A percentile compares a stretch with the other conserved stretches of the same genome.
Conservation (phyloP, 352 stramenopile genomes). For the Salisapilia sapeloensis region DNA sequence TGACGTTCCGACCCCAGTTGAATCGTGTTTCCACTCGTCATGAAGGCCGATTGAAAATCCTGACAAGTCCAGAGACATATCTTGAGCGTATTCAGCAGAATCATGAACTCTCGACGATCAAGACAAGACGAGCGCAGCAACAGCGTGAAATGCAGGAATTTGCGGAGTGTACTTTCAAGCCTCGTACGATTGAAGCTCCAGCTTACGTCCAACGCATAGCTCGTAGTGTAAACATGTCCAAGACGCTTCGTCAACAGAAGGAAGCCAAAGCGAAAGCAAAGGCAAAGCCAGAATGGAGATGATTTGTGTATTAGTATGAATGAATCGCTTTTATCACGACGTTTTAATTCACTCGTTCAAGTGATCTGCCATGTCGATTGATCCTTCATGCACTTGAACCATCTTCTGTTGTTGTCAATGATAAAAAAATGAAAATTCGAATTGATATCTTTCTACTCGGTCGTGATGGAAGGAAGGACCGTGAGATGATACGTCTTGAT, state of each 20-base stretch:
- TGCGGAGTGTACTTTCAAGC: conserved; percentile 73
- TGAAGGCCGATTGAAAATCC: conserved; percentile 65
- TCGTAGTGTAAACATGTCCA: conserved; percentile 49
- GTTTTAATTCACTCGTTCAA: no score
- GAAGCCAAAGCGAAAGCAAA: conserved; percentile 13
- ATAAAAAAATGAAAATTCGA: no score
- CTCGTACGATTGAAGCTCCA: conserved; percentile 62
- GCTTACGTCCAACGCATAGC: conserved; percentile 77
- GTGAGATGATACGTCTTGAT: no score
- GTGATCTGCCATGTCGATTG: no score
- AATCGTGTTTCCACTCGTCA: conserved; percentile 43
- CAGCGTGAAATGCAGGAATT: conserved; percentile 76
- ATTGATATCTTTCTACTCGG: no score
- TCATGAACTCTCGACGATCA: conserved; percentile 45
- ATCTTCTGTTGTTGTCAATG: no score
- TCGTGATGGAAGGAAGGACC: no score
- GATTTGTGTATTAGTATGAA: conserved; percentile 3
- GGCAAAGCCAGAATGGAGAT: conserved; percentile 59
- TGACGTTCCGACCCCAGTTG: conserved; percentile 67
- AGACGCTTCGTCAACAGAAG: conserved; percentile 40
- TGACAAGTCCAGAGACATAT: conserved; percentile 65
- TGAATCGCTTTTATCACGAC: no score
- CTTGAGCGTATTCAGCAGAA: conserved; percentile 69
- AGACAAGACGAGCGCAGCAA: conserved; percentile 51
- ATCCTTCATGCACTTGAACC: no score